Conservation (phyloP, 768 basidiomycete species). For the Tephrocybe sp. region DNA sequence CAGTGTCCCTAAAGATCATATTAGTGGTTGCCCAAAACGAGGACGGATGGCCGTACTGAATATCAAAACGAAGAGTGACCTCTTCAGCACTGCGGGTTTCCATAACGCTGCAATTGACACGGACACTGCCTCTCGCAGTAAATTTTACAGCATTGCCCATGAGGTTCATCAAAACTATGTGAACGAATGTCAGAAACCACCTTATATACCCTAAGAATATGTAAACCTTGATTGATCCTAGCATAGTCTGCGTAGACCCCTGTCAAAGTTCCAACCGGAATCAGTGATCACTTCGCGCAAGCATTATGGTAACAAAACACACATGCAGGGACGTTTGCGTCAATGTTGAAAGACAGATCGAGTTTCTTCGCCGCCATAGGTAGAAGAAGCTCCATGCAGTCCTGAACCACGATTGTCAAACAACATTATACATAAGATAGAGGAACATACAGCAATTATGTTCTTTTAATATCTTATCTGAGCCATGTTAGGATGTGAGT, state of each 20-base stretch:
- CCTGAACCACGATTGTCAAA: conserved; percentile 33
- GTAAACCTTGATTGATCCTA: conserved; percentile 65
- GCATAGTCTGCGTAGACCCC: conserved; percentile 76
- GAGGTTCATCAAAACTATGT: conserved; percentile 70
- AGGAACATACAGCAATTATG: conserved; percentile 55
- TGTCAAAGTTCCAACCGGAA: conserved; percentile 16
- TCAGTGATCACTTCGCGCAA: neutral
- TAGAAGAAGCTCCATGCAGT: conserved; percentile 73
- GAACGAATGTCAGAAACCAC: neutral
- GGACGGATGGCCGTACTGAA: conserved; percentile 41
- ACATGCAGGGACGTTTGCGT: conserved; percentile 65
- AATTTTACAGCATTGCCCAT: conserved; percentile 80
- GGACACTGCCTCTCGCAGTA: conserved; percentile 60
- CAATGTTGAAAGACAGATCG: conserved; percentile 71
- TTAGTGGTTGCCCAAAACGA: neutral
- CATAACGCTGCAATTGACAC: conserved; percentile 53
- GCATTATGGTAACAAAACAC: conserved; percentile 21
- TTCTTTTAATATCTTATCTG: conserved; percentile 36
- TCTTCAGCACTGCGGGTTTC: conserved; percentile 41
- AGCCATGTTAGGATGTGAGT: neutral
- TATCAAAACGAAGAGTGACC: conserved; percentile 59
- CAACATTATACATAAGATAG: neutral
- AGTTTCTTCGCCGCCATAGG: conserved; percentile 76
- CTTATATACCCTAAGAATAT: neutral
- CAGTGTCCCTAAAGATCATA: conserved; percentile 51